Conservation (phyloP, 176 grass and related monocot species). For the Eleusine coracana region DNA sequence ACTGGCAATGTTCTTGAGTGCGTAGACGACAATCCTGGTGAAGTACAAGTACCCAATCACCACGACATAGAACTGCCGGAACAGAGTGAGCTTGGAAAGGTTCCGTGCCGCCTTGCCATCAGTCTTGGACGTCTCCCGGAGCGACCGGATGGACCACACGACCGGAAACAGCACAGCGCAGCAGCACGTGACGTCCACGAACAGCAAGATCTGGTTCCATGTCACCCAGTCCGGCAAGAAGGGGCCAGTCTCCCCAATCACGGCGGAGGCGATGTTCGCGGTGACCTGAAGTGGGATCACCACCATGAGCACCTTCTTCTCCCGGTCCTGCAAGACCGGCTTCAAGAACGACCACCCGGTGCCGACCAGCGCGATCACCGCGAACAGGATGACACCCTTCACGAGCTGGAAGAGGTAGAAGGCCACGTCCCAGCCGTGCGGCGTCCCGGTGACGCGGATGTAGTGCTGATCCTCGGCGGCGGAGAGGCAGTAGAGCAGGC, state of each 20-base stretch:
- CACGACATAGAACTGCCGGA: conserved; percentile 85
- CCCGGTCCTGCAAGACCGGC: conserved; percentile 84
- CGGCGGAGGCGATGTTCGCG: conserved; percentile 66
- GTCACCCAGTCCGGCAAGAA: conserved; percentile 74
- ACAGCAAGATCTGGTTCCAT: conserved; percentile 79
- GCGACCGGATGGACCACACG: conserved; percentile 80
- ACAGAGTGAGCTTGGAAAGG: conserved; percentile 78
- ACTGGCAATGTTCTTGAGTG: conserved; percentile 61
- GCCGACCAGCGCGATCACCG: conserved; percentile 82
- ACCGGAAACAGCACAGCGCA: conserved; percentile 86
- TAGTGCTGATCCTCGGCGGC: conserved; percentile 93
- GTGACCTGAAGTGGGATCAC: conserved; percentile 91
- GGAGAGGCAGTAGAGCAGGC: conserved; percentile 75
- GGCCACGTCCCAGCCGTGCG: conserved; percentile 84
- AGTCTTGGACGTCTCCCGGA: conserved; percentile 81
- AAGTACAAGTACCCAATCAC: conserved; percentile 92
- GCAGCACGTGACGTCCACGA: conserved; percentile 78
- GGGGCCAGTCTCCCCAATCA: conserved; percentile 86
- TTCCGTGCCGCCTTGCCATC: conserved; percentile 81
- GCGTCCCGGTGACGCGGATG: conserved; percentile 78
- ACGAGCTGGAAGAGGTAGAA: conserved; percentile 93
- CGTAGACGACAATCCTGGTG: conserved; percentile 79
- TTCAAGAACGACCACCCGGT: conserved; percentile 96
- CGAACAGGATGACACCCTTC: conserved; percentile 79
- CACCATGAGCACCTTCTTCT: conserved; percentile 95